Evolutionary conservation across 2,329 filamentous ascomycete genomes (phyloP), one percentile per base, ranked within the genome.

Genomic region (Talaromyces atroroseus): DNA sequence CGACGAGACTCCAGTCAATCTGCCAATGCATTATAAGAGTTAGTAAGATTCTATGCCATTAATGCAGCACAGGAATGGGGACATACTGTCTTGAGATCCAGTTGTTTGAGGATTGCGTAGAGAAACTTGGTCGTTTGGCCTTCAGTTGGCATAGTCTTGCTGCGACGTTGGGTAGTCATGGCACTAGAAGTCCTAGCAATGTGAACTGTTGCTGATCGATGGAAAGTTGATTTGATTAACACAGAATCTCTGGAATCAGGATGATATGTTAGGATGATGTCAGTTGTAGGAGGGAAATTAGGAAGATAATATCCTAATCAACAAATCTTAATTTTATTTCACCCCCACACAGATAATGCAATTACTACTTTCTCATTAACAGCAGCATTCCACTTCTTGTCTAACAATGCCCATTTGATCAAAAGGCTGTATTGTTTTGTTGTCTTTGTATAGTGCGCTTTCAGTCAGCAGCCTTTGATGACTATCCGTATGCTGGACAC

Each of bases 91-190:
- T 79, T 80, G 32, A 82, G 66, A 60, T 80, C 78, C 50, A 82
- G 70, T 61, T 82, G 80, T 60, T 79, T 81, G 61, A 82, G 68
- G 52, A 82, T 82, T 21, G 77, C 74, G 64, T 80, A 82, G n/a
- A 81, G 71, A 58, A 82, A 80, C 40, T 76, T 77, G 34, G 74
- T 73, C 18, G 75, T 80, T 49, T 77, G 74, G 52, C 70, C 74
- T 59, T 82, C 80, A 5, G 72, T 77, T 26, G 77, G 72, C 71
- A 78, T 68, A 8, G 71, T 71, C 56, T 75, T 76, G 57, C 64
- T 69, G 56, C 73, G 72, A 58, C 74, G 69, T 26, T 70, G 65
- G 52, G 61, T 64, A n/a, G 68, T 63, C 69, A 71, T 71, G 42
- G 26, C 20, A 20, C 34, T 29, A 47, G 52, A 48, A 26, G 49